phyloP scores from a whole-genome alignment of 2,329 filamentous ascomycete species.

The Ceratocystis colombiana region DNA sequence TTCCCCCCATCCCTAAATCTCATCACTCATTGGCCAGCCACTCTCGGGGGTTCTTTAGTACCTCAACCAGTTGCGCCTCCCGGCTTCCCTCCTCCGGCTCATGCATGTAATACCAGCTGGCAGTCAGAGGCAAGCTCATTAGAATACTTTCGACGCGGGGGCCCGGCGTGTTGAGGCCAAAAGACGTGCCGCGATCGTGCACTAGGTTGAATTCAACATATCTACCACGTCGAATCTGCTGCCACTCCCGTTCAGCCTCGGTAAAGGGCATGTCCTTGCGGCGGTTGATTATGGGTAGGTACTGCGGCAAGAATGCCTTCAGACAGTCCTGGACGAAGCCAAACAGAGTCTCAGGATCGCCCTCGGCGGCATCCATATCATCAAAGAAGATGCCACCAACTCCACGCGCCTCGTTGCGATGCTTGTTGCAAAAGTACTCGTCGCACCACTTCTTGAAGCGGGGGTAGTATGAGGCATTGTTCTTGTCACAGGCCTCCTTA shows the following conservation, averaged over 20 bases:
- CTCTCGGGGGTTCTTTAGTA: conserved; percentile 53
- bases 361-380: conserved; percentile 78
- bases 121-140: conserved; percentile 91
- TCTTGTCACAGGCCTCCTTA: conserved; percentile 85
- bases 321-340: conserved; percentile 79
- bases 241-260: conserved; percentile 84
- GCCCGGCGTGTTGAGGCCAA: conserved; percentile 85
- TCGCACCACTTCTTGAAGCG: conserved; percentile 98
- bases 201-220: conserved; percentile 99
- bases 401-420: conserved; percentile 75
- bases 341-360: conserved; percentile 81
- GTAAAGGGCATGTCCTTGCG: conserved; percentile 88
- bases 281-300: conserved; percentile 76
- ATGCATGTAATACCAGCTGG: conserved; percentile 94
- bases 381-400: conserved; percentile 98
- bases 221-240: conserved; percentile 83
- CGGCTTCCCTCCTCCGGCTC: conserved; percentile 61
- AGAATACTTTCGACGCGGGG: conserved; percentile 91
- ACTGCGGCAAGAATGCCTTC: conserved; percentile 78
- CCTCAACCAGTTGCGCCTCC: conserved; percentile 72
- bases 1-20: background rate
- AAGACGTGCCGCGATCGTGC: conserved; percentile 88
- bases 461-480: conserved; percentile 85
- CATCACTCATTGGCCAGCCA: conserved; percentile 46
- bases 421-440: conserved; percentile 90